Evolutionary conservation across 2,329 filamentous ascomycete species (phyloP).

Genomic region (Cladosporium sp.): DNA sequence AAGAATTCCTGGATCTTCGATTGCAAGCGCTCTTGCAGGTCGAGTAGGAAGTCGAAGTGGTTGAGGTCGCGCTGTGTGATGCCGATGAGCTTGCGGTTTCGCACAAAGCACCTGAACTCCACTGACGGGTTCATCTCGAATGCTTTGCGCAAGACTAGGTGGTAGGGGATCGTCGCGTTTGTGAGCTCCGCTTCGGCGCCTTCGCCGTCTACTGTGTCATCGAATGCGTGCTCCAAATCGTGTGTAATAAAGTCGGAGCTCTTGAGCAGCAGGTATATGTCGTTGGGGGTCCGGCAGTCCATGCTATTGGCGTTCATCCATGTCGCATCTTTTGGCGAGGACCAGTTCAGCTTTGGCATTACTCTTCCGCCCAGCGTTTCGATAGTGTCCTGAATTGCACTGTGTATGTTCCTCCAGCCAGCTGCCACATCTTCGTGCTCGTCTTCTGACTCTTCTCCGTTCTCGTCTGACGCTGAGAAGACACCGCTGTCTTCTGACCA

Average conservation of each 20-base stretch:
- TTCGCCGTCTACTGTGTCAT: constrained; percentile 51
- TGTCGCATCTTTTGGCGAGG: constrained; percentile 89
- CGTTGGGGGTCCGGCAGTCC: constrained; percentile 83
- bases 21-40: constrained; percentile 65
- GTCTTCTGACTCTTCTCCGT: constrained; percentile 44
- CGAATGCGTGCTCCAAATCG: constrained; percentile 90
- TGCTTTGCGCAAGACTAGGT: constrained; percentile 84
- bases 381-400: constrained; percentile 74
- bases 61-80: constrained; percentile 89
- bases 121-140: constrained; percentile 81
- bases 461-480: constrained; percentile 21
- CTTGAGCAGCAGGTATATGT: constrained; percentile 91
- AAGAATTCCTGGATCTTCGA: constrained; percentile 77
- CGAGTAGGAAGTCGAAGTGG: constrained; percentile 79
- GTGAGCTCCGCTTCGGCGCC: constrained; percentile 22
- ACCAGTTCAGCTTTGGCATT: constrained; percentile 96
- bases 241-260: constrained; percentile 93
- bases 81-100: constrained; percentile 74
- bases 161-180: constrained; percentile 61
- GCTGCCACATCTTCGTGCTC: constrained; percentile 62
- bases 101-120: constrained; percentile 95
- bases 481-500: constrained; percentile 48
- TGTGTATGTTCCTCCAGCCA: constrained; percentile 70
- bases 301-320: constrained; percentile 91
- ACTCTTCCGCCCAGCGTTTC: constrained; percentile 80